phyloP scores from a whole-genome alignment of 768 basidiomycete species.

The Mycena haematopus region DNA sequence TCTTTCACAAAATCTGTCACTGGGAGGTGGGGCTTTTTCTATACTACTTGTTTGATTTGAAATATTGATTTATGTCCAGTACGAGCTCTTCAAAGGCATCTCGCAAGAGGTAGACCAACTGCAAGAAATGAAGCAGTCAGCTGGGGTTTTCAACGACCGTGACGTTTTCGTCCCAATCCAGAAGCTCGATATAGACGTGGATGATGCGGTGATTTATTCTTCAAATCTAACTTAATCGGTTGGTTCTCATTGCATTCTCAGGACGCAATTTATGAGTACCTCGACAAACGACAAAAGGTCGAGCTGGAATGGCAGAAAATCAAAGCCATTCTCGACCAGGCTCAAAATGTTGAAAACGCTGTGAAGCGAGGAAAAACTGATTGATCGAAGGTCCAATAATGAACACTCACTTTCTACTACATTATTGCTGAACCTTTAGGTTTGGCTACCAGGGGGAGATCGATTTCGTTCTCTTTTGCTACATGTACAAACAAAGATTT shows the following conservation, averaged over 20 bases:
- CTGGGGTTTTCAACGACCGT: slow-evolving; percentile 34
- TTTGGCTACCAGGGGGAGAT: too few species aligned
- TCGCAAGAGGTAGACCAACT: slow-evolving; percentile 63
- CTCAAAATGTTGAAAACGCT: slow-evolving; percentile 1
- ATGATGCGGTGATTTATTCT: slow-evolving; percentile 52
- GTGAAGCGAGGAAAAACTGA: neutral
- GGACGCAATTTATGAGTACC: slow-evolving; percentile 82
- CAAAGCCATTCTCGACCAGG: slow-evolving; percentile 38
- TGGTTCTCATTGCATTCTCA: neutral
- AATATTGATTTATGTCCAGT: slow-evolving; percentile 46
- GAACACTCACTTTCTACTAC: too few species aligned
- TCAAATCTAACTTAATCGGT: neutral
- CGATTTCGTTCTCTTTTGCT: too few species aligned
- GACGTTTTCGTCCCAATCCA: slow-evolving; percentile 62
- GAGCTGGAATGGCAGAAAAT: slow-evolving; percentile 74
- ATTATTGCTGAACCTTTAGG: too few species aligned
- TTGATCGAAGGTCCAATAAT: neutral
- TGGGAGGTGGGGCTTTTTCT: slow-evolving; percentile 71
- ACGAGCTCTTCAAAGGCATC: slow-evolving; percentile 67
- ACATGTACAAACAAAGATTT: too few species aligned
- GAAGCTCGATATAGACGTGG: slow-evolving; percentile 63
- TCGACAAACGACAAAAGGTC: slow-evolving; percentile 72
- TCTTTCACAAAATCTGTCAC: slow-evolving; percentile 77
- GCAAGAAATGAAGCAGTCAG: slow-evolving; percentile 42
- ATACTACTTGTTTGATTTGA: slow-evolving; percentile 20